Base-by-base conservation (phyloP, 805 yeast species). In the Candida nonsorbophila region DNA sequence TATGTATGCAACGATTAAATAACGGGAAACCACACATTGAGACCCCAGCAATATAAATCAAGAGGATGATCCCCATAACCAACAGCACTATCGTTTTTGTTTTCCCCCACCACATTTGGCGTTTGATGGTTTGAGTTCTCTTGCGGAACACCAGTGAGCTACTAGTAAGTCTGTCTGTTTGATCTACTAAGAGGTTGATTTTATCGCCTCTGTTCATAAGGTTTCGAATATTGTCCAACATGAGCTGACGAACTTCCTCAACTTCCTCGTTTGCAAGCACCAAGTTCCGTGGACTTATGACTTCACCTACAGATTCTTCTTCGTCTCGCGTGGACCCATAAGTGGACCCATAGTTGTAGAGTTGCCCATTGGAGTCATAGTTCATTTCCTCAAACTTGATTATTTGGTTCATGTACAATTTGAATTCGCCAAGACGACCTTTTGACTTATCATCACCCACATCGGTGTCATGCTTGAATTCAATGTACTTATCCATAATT, bases 181-280 rank as follows among this genome's bases (percentile, higher is more conserved):
- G 85, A 51, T 79, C 84, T 17, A 85, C 90, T 38, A 85, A 63
- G 22, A 72, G 54, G 40, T 75, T 72, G 34, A 85, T 74, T 29
- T 83, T 70, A 45, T 85, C 95, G 13, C 94, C 94, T 29, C 95
- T 70, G 41, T 75, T 77, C 42, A 85, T 59, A 15, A 86, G 69
- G 47, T 75, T 68, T 43, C 78, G 85, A 30, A 82, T 77, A 45
- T 82, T 83, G 36, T 79, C 83, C 35, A 77, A 69, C 87, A 82
- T 79, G 37, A 82, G 53, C 29, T 71, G 71, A 40, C 79, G 62
- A 14, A 82, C 83, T 45, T 78, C 78, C 31, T 73, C 74, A 13
- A 81, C 67, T 36, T 82, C 87, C 33, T 62, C 69, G 27, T 61
- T 67, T 4, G 69, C 72, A 6, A 62, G 27, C 33, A 65, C 41